Evolutionary conservation across 2,329 filamentous ascomycete species (phyloP), one percentile per base, ranked within the genome.

Genomic region (Aspergillus fischeri): DNA sequence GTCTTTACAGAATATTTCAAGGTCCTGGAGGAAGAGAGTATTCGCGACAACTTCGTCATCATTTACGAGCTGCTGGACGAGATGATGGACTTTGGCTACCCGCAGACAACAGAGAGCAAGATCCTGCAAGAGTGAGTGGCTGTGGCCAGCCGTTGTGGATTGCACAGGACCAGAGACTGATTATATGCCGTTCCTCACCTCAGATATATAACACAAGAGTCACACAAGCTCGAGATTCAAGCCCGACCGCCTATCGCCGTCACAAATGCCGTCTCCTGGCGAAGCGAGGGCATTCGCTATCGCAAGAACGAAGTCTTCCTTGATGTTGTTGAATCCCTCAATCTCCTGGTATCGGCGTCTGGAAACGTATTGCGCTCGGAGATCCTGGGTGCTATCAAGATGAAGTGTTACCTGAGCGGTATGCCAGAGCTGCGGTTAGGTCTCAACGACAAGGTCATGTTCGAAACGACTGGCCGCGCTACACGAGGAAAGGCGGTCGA

Each of bases 51-150:
- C 80, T 99, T 99, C 73, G 94, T 99, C 75, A 87, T 99, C 72
- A 99, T 99, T 71, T 99, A 99, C 81, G 94, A 99, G 78, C 79
- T 99, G 60, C 85, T 99, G 62, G 94, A 99, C 73, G 94, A 99
- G 81, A 99, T 99, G 94, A 99, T 99, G 94, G 94, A 99, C 78
- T 99, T 99, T 81, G 94, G 94, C 62, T 97, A 99, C 75, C 94
- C 94, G 5, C 94, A 99, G 76, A 99, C 94, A 9, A 99, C 94
- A 64, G 94, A 99, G 77, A 91, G 86, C 75, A 99, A 99, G 84
- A 99, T 99, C 74, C 80, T 99, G 60, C 94, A 99, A 77, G 94
- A 99, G 80, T 86, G 78, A 67, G 75, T 56, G 53, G 41, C 44
- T 45, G 25, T 20, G 4, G 49, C 32, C 45, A 20, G 20, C 20